Evolutionary conservation across 768 basidiomycete species (phyloP).

Genomic region (Phanerodontia chrysosporium): DNA sequence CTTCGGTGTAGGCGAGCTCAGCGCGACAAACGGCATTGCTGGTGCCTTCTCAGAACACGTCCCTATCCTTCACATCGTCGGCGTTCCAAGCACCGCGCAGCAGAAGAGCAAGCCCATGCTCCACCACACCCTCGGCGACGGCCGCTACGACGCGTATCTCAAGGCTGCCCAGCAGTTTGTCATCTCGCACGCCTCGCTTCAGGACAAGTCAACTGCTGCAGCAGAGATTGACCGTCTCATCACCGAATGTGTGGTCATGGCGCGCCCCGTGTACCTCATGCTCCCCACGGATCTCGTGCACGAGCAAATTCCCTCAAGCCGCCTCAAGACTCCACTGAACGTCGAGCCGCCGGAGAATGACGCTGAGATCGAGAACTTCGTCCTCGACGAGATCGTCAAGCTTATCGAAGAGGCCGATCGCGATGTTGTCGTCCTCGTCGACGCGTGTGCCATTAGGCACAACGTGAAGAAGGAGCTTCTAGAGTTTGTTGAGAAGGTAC

Average conservation of each 20-base stretch:
- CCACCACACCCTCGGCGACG: slow-evolving; percentile 88
- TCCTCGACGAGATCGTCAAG: slow-evolving; percentile 67
- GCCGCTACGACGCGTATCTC: slow-evolving; percentile 75
- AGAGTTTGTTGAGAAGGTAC: slow-evolving; percentile 59
- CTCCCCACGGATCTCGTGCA: slow-evolving; percentile 82
- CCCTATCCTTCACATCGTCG: slow-evolving; percentile 85
- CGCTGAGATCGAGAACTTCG: slow-evolving; percentile 56
- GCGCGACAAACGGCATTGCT: slow-evolving; percentile 81
- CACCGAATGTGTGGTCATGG: slow-evolving; percentile 65
- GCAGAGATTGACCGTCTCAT: slow-evolving; percentile 78
- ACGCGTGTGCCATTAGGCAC: slow-evolving; percentile 78
- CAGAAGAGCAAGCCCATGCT: slow-evolving; percentile 70
- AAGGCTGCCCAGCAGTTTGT: slow-evolving; percentile 76
- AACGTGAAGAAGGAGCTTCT: slow-evolving; percentile 57
- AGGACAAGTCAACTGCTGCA: slow-evolving; percentile 48
- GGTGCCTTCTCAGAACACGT: slow-evolving; percentile 87
- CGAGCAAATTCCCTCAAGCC: slow-evolving; percentile 58
- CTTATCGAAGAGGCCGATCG: slow-evolving; percentile 55
- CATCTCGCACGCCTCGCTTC: slow-evolving; percentile 58
- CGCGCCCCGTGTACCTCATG: slow-evolving; percentile 83
- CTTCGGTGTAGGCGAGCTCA: slow-evolving; percentile 93
- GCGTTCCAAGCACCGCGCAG: slow-evolving; percentile 71
- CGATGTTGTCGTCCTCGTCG: slow-evolving; percentile 72
- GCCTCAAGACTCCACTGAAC: slow-evolving; percentile 56
- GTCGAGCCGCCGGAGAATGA: slow-evolving; percentile 49